Conservation (phyloP, 192 early-diverging fungal genomes). For the Gryganskiella cystojenkinii region DNA sequence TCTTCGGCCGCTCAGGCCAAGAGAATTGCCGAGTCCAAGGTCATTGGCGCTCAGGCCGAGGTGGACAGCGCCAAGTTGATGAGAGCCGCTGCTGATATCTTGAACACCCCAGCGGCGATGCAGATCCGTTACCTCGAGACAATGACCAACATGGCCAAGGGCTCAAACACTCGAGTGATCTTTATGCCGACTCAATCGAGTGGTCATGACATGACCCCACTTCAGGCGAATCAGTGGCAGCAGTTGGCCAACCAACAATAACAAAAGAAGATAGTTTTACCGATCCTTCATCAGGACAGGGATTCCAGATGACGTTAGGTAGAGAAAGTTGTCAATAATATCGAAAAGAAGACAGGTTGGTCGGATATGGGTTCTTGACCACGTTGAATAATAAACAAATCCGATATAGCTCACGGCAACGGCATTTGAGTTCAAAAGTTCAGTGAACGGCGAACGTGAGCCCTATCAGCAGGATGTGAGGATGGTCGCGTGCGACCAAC, state of each 20-base stretch:
- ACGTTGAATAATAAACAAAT: too few species aligned
- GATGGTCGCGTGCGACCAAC: too few species aligned
- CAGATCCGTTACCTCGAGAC: constrained; percentile 93
- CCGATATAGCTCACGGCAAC: too few species aligned
- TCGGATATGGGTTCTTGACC: too few species aligned
- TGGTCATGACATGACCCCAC: constrained; percentile 13
- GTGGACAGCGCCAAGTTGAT: constrained; percentile 91
- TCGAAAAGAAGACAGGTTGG: too few species aligned
- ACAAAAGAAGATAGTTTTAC: too few species aligned
- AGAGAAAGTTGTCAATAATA: too few species aligned
- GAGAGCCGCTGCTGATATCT: constrained; percentile 89
- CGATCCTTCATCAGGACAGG: too few species aligned
- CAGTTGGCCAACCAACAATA: constrained; percentile 20
- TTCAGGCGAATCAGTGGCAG: constrained; percentile 28
- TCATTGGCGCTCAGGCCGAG: constrained; percentile 87
- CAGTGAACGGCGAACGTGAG: too few species aligned
- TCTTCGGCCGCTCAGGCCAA: constrained; percentile 88
- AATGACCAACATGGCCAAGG: constrained; percentile 75
- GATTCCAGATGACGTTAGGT: too few species aligned
- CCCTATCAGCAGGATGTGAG: too few species aligned
- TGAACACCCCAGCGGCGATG: constrained; percentile 82
- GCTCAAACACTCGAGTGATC: constrained; percentile 75
- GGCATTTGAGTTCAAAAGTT: too few species aligned
- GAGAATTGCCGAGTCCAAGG: constrained; percentile 88
- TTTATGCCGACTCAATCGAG: constrained; percentile 63